Evolutionary conservation across 208 protist species (phyloP), one percentile per base, ranked within the genome.

Genomic region (Leishmania lainsoni): DNA sequence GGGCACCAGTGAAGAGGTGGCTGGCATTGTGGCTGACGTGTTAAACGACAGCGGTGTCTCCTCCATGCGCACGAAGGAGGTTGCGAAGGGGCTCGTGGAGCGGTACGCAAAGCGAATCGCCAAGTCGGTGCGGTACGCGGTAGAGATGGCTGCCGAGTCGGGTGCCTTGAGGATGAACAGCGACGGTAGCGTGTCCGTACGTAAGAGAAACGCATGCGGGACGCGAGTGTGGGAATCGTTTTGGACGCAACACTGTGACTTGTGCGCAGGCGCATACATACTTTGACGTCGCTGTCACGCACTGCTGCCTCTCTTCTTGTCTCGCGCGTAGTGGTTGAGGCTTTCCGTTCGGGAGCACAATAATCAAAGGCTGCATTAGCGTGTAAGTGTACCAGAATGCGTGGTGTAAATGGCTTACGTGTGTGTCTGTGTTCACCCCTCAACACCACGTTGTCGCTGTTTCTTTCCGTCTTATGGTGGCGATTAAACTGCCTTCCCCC

Each of bases 51-150:
- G 83, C 5, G 83, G 76, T 3, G 81, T 66, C 26, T 29, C 61
- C 54, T 72, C 74, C 9, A 85, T 96, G 79, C 76, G 74, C 48
- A 63, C 86, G 51, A 91, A 89, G 84, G 86, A 83, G 48, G 70
- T 96, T 1, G 59, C 91, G 48, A 86, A 86, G 78, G 79, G 84
- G 39, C 78, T 96, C 26, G 93, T 93, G 48, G 80, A 84, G 54
- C 81, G 90, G 26, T 96, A 95, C 73, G 69, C 86, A 17, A 84
- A 85, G 49, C 89, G 91, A 14, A 92, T 96, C 75, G 90, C 91
- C 35, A 94, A 94, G 79, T 76, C 83, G 48, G 72, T 95, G 70
- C 86, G 84, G 20, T 76, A 80, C 56, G 90, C 89, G 0, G 73
- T 95, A 49, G 84, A 91, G 29, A 79, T 85, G 3, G 86, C 86